Evolutionary conservation across 78 protist species (phyloP).

Genomic region (Cavenderia fasciculata): DNA sequence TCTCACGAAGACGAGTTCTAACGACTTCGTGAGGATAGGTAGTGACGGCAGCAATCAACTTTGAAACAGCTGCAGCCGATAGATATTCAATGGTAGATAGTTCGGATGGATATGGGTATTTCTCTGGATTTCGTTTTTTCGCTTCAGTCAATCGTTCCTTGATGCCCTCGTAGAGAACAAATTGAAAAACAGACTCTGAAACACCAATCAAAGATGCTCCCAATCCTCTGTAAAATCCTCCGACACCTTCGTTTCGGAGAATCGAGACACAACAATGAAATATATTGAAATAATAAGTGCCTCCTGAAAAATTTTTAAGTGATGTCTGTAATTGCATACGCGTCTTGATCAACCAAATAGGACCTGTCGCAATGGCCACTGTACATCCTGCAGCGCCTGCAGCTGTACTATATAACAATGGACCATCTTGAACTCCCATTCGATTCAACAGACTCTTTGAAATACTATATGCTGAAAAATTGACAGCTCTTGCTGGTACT

Average conservation of each 20-base stretch:
- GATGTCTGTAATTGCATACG: conserved; percentile 79
- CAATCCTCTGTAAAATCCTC: conserved; percentile 79
- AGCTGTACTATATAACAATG: conserved; percentile 31
- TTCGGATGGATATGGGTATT: conserved; percentile 11
- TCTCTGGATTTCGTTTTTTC: neutral
- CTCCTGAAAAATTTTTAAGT: conserved; percentile 37
- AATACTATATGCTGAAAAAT: conserved; percentile 64
- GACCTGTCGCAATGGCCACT: conserved; percentile 64
- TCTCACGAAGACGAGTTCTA: conserved; percentile 82
- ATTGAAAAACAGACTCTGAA: conserved; percentile 82
- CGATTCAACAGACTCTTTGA: conserved; percentile 37
- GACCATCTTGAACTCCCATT: conserved; percentile 65
- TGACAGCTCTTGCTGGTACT: conserved; percentile 75
- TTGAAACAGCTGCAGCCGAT: conserved; percentile 55
- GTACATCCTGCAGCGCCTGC: conserved; percentile 72
- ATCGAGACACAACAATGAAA: conserved; percentile 55
- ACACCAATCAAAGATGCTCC: conserved; percentile 79
- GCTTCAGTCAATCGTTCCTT: conserved; percentile 20
- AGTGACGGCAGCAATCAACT: conserved; percentile 71
- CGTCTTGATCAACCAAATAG: conserved; percentile 76
- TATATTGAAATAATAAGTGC: conserved; percentile 35
- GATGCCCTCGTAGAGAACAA: conserved; percentile 77
- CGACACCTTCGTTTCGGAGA: conserved; percentile 73
- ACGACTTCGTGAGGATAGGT: conserved; percentile 88
- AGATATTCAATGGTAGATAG: conserved; percentile 72